Evolutionary conservation across 2,329 filamentous ascomycete species (phyloP), one percentile per base, ranked within the genome.

Genomic region (Pseudodiploospora longispora): DNA sequence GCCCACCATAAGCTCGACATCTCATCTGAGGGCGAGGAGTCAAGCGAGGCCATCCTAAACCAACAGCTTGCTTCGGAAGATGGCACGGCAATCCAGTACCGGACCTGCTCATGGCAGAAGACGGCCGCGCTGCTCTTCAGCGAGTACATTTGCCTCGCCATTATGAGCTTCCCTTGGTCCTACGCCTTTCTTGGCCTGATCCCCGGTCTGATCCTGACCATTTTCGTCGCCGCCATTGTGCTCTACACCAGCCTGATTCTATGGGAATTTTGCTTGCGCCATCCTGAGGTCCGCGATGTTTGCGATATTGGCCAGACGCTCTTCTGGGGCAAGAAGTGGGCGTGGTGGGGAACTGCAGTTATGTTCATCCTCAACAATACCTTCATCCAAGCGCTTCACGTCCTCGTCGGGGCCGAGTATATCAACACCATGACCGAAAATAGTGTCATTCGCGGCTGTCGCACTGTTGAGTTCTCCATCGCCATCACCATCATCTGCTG

Each of bases 351-450:
- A 30, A 82, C 79, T 0, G 89, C 87, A 1, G 68, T 87, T 61
- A 95, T 95, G 85, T 96, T 96, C 64, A 68, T 95, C 38, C 65
- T 95, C 50, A 96, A 96, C 75, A 96, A 95, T 62, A 95, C 87
- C 19, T 93, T 93, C 62, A 93, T 94, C 54, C 83, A 88, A 66
- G 82, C 75, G 56, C 56, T 95, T 39, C 89, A 95, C 60, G 87
- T 90, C 51, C 74, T 95, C 40, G 82, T 88, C 3, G 87, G 86
- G 38, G 84, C 88, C 44, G 85, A 91, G 61, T 95, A 93, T 56
- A 73, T 95, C 51, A 95, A 95, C 69, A 95, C 88, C 43, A 90
- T 95, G 73, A 85, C 83, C 5, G 77, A 76, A 40, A 72, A 82
- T 50, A 75, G 81, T 47, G 74, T 80, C 53, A 71, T 75, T 40